phyloP scores from a whole-genome alignment of 257 asterid genomes.

The Solanum lignicaule region DNA sequence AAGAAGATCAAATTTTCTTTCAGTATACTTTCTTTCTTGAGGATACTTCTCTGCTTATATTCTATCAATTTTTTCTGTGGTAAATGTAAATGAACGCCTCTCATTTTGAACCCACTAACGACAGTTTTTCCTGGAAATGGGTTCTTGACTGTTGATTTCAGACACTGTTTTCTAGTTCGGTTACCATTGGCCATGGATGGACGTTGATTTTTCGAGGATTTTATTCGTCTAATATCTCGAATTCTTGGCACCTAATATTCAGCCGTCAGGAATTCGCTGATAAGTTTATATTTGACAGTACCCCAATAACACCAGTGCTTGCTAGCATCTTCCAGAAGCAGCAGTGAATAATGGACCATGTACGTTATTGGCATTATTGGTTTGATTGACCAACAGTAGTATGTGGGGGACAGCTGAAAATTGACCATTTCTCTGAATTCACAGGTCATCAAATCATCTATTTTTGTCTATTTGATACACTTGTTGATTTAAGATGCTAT shows the following conservation, averaged over 20 bases:
- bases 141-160: not conserved
- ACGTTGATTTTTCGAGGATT: not conserved
- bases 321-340: not conserved
- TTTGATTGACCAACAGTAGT: not conserved
- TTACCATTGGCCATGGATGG: not conserved
- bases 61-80: not conserved
- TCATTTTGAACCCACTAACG: not conserved
- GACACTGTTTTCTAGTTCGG: not conserved
- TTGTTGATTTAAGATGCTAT: not conserved
- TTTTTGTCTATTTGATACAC: not conserved
- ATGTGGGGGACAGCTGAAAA: not conserved
- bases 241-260: not conserved
- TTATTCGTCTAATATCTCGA: not conserved
- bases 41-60: slow-evolving; percentile 5
- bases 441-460: not conserved
- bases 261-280: not conserved
- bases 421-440: not conserved
- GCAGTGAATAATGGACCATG: not conserved
- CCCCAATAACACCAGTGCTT: not conserved
- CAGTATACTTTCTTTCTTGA: slow-evolving; percentile 17
- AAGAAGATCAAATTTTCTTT: slow-evolving; percentile 4
- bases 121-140: not conserved
- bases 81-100: not conserved
- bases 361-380: not conserved
- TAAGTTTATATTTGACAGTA: not conserved